These are phyloP conservation scores for Globisporangium canariense DNA, from an alignment of 352 stramenopile species.

Conservation along the genomic window DNA sequence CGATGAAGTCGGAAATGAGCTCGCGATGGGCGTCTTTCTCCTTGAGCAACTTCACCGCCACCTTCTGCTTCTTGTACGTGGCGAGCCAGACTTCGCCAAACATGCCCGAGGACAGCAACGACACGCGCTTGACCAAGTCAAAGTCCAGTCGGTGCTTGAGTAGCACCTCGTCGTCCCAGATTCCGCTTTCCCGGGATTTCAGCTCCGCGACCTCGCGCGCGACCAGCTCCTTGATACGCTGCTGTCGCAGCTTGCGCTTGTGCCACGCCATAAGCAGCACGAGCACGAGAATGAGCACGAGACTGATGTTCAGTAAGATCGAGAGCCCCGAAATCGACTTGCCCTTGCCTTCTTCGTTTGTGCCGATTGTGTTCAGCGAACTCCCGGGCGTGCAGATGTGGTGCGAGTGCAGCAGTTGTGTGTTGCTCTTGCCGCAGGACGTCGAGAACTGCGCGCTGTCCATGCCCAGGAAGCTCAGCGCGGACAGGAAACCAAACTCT, in stretches of 20 bases:
- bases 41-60: conserved; percentile 23
- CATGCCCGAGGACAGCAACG: conserved; percentile 13
- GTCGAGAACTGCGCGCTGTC: conserved; percentile 7
- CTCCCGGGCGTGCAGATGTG: conserved; percentile 1
- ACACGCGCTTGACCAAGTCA: conserved; percentile 1
- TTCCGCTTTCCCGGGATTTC: conserved; percentile 1
- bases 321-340: neutral
- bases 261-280: conserved; percentile 12
- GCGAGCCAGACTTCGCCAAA: conserved; percentile 24
- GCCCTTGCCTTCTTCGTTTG: neutral
- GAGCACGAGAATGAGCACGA: conserved; percentile 2
- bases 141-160: conserved; percentile 13
- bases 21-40: conserved; percentile 11
- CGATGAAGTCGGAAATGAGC: conserved; percentile 11
- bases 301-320: conserved; percentile 8
- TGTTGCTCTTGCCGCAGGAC: neutral
- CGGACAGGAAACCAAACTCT: conserved; percentile 11
- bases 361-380: neutral
- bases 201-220: conserved; percentile 1
- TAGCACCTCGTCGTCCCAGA: conserved; percentile 14
- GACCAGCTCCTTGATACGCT: conserved; percentile 2
- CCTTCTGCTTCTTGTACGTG: conserved; percentile 13
- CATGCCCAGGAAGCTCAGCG: conserved; percentile 3
- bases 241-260: conserved; percentile 11
- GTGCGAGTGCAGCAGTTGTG: neutral